Conservation (phyloP, 805 yeast genomes). For the Wickerhamomyces silvicola region DNA sequence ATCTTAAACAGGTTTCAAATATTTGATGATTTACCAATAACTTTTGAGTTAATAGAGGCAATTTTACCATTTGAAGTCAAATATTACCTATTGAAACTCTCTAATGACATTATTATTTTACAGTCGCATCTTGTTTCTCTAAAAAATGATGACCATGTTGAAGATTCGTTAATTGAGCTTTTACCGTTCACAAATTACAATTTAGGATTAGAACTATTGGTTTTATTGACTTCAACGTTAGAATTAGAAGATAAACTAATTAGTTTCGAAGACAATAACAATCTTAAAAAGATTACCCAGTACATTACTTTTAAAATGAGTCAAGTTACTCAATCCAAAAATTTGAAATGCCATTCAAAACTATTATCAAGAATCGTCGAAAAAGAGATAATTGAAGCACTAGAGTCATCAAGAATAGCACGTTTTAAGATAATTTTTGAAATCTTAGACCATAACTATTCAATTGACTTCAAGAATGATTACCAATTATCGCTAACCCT, state of each 20-base stretch:
- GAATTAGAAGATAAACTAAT: conserved; percentile 4
- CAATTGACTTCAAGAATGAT: conserved; percentile 13
- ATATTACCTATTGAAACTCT: conserved; percentile 6
- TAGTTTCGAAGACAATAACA: conserved; percentile 2
- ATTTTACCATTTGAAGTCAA: conserved; percentile 13
- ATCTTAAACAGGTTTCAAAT: conserved; percentile 12
- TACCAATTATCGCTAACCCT: conserved; percentile 11
- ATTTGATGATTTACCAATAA: conserved; percentile 3
- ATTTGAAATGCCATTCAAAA: too few species aligned
- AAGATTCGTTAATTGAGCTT: conserved; percentile 4
- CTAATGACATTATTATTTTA: conserved; percentile 6
- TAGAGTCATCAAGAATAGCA: conserved; percentile 12
- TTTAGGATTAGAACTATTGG: conserved; percentile 9
- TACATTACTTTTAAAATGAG: conserved; percentile 13
- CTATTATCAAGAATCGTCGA: background rate
- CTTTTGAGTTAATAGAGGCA: conserved; percentile 8
- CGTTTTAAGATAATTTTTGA: conserved; percentile 21
- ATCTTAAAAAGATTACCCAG: conserved; percentile 2
- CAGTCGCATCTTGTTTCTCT: conserved; percentile 4
- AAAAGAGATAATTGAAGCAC: conserved; percentile 11
- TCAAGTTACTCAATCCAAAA: background rate
- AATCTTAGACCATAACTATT: conserved; percentile 20
- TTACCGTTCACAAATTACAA: conserved; percentile 4
- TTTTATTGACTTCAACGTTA: conserved; percentile 6
- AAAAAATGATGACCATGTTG: background rate